Evolutionary conservation across 1,284 basidiomycete species (phyloP).

Genomic region (Cutaneotrichosporon sp.): DNA sequence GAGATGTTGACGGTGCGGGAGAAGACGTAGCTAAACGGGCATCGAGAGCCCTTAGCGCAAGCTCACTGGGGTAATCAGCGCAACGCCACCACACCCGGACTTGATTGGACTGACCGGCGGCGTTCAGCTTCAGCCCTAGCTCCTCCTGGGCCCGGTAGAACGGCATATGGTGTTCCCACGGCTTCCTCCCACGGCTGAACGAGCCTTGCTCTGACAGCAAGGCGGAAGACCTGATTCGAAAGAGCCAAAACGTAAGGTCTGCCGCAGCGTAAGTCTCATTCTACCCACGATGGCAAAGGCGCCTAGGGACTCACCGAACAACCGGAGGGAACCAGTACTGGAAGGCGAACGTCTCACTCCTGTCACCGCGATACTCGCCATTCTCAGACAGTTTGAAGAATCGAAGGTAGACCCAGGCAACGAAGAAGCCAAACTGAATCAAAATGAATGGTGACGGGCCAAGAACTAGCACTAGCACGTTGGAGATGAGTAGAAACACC

Average conservation of each 20-base stretch:
- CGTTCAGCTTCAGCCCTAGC: slow-evolving; percentile 90
- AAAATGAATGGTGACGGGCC: slow-evolving; percentile 91
- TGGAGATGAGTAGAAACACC: slow-evolving; percentile 85
- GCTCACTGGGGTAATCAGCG: slow-evolving; percentile 57
- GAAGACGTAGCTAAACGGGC: slow-evolving; percentile 65
- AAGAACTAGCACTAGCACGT: slow-evolving; percentile 78
- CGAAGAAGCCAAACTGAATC: slow-evolving; percentile 97
- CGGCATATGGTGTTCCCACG: slow-evolving; percentile 61
- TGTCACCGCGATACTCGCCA: slow-evolving; percentile 63
- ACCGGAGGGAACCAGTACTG: slow-evolving; percentile 95
- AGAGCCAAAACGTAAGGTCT: slow-evolving; percentile 57
- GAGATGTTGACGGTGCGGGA: slow-evolving; percentile 7
- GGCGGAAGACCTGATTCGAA: slow-evolving; percentile 63
- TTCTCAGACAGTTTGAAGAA: slow-evolving; percentile 84
- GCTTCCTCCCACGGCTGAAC: slow-evolving; percentile 72
- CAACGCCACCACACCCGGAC: background rate
- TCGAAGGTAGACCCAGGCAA: slow-evolving; percentile 88
- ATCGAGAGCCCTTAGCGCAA: slow-evolving; percentile 93
- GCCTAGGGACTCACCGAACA: slow-evolving; percentile 63
- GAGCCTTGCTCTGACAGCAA: slow-evolving; percentile 60
- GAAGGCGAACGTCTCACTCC: slow-evolving; percentile 95
- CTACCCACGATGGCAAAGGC: slow-evolving; percentile 5
- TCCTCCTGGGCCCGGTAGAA: slow-evolving; percentile 66
- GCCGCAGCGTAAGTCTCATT: slow-evolving; percentile 51
- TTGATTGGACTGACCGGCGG: slow-evolving; percentile 58